phyloP scores from a whole-genome alignment of 2,329 filamentous ascomycete species.

The Aureobasidium sp. region DNA sequence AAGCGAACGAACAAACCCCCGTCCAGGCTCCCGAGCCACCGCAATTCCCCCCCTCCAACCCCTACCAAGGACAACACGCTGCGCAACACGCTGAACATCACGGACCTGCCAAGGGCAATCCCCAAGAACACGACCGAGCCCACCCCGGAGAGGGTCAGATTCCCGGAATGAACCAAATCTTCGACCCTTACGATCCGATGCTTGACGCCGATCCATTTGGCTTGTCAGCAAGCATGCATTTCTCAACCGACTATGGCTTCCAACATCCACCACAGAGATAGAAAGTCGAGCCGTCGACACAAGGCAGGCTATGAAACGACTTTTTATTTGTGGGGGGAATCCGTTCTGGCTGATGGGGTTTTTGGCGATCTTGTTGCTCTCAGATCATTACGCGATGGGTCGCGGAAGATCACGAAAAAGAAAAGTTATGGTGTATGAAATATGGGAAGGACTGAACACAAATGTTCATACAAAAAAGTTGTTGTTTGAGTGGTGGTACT shows the following conservation, averaged over 20 bases:
- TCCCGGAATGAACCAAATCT: conserved; percentile 42
- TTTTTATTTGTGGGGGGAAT: neutral
- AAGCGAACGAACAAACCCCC: conserved; percentile 54
- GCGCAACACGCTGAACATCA: conserved; percentile 8
- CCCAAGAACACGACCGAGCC: conserved; percentile 21
- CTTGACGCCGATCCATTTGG: conserved; percentile 92
- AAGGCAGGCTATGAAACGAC: neutral
- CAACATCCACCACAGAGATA: conserved; percentile 26
- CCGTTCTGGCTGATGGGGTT: neutral
- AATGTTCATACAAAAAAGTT: conserved; percentile 10
- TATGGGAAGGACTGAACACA: neutral
- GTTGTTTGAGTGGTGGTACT: neutral
- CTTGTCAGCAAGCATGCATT: conserved; percentile 89
- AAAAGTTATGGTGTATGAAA: neutral
- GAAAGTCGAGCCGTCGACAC: neutral
- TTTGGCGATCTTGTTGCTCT: neutral
- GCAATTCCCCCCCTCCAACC: neutral
- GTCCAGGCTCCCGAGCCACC: conserved; percentile 37
- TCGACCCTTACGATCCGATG: conserved; percentile 74
- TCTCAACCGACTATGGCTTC: conserved; percentile 76
- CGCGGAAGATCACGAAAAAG: neutral
- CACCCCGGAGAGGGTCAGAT: conserved; percentile 9
- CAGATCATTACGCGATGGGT: neutral
- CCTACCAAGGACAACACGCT: conserved; percentile 1
- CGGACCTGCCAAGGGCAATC: neutral